These are phyloP conservation scores for Senna tora DNA, from an alignment of 306 rosid genomes.

Conservation along the genomic window DNA sequence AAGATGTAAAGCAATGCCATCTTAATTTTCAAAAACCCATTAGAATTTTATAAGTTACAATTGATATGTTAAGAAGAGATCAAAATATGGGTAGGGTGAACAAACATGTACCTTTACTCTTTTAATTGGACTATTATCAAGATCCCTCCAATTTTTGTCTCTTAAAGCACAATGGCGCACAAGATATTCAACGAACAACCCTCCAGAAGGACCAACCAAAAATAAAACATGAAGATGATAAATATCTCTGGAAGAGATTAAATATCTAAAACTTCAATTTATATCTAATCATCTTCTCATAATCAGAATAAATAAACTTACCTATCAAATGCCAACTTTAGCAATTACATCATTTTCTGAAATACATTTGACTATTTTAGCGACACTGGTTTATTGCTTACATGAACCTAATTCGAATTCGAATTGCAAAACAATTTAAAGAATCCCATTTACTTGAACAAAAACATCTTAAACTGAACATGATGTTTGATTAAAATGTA, in stretches of 20 bases:
- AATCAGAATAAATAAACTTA: conserved; percentile 25
- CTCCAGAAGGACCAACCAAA: conserved; percentile 93
- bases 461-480: conserved; percentile 15
- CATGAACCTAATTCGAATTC: conserved; percentile 22
- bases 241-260: conserved; percentile 26
- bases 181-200: conserved; percentile 87
- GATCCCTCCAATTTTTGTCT: conserved; percentile 51
- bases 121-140: conserved; percentile 60
- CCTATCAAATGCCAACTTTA: conserved; percentile 7
- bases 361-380: conserved; percentile 29
- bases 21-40: background rate
- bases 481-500: conserved; percentile 29
- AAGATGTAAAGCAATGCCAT: conserved; percentile 25
- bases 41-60: background rate
- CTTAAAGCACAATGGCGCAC: conserved; percentile 78
- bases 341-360: conserved; percentile 22
- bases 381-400: conserved; percentile 4
- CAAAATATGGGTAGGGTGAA: background rate
- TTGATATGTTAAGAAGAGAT: conserved; percentile 10
- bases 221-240: conserved; percentile 41
- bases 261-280: conserved; percentile 15
- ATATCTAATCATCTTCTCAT: conserved; percentile 19
- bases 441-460: conserved; percentile 21
- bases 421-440: conserved; percentile 25
- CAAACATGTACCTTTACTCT: conserved; percentile 70